Evolutionary conservation across 2,329 filamentous ascomycete genomes (phyloP).

Genomic region (Penicillium italicum): DNA sequence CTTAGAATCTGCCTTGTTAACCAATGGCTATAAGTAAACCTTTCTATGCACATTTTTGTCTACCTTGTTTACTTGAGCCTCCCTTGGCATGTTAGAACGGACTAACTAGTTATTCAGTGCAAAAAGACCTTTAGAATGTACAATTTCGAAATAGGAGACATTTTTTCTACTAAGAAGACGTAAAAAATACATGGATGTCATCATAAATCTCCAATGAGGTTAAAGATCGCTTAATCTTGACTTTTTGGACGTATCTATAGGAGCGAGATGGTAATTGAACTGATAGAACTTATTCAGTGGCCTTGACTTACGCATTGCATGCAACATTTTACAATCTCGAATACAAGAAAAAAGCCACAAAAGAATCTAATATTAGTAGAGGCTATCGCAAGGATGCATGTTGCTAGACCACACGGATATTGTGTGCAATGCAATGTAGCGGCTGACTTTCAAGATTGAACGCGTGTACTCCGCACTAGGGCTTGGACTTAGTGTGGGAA

Average conservation of each 20-base stretch:
- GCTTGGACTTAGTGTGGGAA: not conserved
- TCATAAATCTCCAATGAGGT: too few species aligned
- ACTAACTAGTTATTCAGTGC: not conserved
- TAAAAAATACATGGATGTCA: not conserved
- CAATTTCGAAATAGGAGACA: not conserved
- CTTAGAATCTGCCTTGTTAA: not conserved
- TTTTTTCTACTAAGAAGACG: not conserved
- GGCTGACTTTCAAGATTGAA: not conserved
- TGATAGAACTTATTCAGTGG: not conserved
- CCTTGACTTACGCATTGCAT: too few species aligned
- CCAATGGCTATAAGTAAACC: not conserved
- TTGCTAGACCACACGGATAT: not conserved
- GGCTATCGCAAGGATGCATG: not conserved
- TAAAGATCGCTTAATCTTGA: too few species aligned
- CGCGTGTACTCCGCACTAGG: not conserved
- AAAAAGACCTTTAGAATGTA: not conserved
- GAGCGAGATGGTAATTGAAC: too few species aligned
- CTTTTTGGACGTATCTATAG: too few species aligned
- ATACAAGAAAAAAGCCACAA: not conserved
- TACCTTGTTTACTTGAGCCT: not conserved
- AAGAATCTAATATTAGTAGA: too few species aligned
- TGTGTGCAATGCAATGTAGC: not conserved
- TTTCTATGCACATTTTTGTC: not conserved
- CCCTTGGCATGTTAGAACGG: not conserved
- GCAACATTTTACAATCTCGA: not conserved